phyloP scores from a whole-genome alignment of 257 asterid species.

The Lycium barbarum region DNA sequence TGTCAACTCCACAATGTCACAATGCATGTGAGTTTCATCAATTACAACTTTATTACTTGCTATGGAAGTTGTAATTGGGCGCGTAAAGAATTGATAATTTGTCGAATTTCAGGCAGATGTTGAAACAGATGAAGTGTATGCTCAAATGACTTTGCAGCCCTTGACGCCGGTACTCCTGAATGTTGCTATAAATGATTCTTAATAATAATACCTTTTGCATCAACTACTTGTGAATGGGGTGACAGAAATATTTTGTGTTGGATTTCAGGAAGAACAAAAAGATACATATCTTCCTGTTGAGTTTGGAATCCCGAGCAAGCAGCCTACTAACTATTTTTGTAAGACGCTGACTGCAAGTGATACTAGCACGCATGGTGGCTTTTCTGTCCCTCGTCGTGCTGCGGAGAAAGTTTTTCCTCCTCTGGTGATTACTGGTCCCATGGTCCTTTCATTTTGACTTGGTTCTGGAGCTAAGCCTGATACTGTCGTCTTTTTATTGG shows the following conservation, averaged over 20 bases:
- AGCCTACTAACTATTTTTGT: conserved; percentile 94
- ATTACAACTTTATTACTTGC: conserved; percentile 32
- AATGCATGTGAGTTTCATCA: conserved; percentile 85
- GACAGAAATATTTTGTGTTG: conserved; percentile 28
- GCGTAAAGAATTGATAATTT: conserved; percentile 32
- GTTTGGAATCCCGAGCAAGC: conserved; percentile 85
- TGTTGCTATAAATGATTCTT: background rate
- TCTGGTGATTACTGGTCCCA: conserved; percentile 56
- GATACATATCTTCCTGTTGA: conserved; percentile 89
- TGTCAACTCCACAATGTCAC: conserved; percentile 98
- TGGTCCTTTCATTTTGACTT: conserved; percentile 22
- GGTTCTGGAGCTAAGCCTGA: conserved; percentile 28
- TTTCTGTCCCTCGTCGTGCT: conserved; percentile 98
- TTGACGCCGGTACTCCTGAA: conserved; percentile 67
- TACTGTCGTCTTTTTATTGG: conserved; percentile 24
- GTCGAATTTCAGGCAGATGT: conserved; percentile 83
- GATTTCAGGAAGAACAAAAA: conserved; percentile 86
- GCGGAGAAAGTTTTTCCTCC: conserved; percentile 99
- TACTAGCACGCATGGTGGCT: conserved; percentile 97
- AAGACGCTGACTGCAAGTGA: conserved; percentile 98
- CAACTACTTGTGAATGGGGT: conserved; percentile 24
- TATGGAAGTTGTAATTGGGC: conserved; percentile 23
- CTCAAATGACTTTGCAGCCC: conserved; percentile 99
- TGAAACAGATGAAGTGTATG: conserved; percentile 97
- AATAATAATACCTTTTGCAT: background rate